Base-by-base conservation (phyloP, 2,329 filamentous ascomycete species). In the Diaporthe velutina region DNA sequence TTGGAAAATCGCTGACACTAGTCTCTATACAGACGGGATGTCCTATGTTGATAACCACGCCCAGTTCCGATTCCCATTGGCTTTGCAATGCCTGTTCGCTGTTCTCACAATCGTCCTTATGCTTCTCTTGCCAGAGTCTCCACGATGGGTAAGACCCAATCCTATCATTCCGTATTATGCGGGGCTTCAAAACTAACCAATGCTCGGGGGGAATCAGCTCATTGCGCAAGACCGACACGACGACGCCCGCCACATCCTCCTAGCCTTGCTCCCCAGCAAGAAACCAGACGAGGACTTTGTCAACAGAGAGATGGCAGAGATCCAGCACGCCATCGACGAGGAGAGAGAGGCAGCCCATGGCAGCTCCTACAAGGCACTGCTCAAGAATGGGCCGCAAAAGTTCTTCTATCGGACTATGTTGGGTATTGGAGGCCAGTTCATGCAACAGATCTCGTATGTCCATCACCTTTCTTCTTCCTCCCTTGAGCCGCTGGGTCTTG, bases 11-110 rank as follows among this genome's bases (percentile, higher is more conserved):
- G 19, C 54, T 57, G 17, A 57, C 54, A 12, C 22, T 7, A 30
- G 9, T n/a, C 54, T n/a, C 30, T 19, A 10, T 4, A 57, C 7
- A 57, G 54, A 68, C 30, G 64, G 64, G 40, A 54, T 68, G 79
- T 83, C 81, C 5, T 83, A 78, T 52, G 79, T 84, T 42, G 72
- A 78, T 35, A 84, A 80, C 54, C 81, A 83, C 22, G 78, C 81
- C 1, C 83, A 85, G 50, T 87, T 87, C 73, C 85, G 86, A 1
- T 87, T 87, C 57, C 85, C 86, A 0, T 77, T 88, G 4, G 86
- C 84, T 1, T 80, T 88, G 8, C 86, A 88, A 76, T 83, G 85
- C 52, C 73, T 84, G 1, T 86, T 87, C 58, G 82, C 83, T 35
- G 28, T 85, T n/a, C 48, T 84, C 22, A 81, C 83, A 28, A 79